Evolutionary conservation across 441 rosid species (phyloP).

Genomic region (Iberis amara): DNA sequence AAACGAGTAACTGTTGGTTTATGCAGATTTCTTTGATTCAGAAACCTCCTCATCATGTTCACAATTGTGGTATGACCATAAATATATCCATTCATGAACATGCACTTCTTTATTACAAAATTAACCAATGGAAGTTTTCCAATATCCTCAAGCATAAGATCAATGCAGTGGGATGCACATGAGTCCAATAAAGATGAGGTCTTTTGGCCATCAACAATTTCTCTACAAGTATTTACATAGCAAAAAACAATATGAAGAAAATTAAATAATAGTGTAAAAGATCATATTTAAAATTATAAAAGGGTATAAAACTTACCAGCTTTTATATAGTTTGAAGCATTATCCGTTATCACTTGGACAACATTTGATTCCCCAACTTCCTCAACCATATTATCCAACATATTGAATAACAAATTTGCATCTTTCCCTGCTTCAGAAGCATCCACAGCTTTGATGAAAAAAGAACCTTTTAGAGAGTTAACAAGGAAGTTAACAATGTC

Average conservation of each 20-base stretch:
- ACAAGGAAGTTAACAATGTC: background rate
- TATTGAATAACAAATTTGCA: background rate
- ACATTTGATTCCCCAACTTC: background rate
- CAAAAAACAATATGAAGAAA: too few relatives aligned
- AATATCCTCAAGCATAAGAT: background rate
- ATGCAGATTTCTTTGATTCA: background rate
- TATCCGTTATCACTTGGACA: background rate
- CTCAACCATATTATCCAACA: background rate
- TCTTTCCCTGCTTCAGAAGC: background rate
- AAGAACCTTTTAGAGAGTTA: background rate
- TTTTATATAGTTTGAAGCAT: background rate
- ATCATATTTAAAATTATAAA: too few relatives aligned
- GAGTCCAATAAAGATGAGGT: background rate
- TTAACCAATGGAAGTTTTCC: background rate
- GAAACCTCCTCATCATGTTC: conserved; percentile 2
- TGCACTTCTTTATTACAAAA: background rate
- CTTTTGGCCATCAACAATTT: background rate
- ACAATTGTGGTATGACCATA: background rate
- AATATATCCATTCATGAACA: background rate
- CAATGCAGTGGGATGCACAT: background rate
- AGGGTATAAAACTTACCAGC: background rate
- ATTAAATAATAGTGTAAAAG: too few relatives aligned
- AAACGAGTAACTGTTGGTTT: background rate
- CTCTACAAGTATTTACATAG: background rate
- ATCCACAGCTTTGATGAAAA: background rate